Evolutionary conservation across 2,329 filamentous ascomycete species (phyloP).

Genomic region (Phaeosphaeria sp.): DNA sequence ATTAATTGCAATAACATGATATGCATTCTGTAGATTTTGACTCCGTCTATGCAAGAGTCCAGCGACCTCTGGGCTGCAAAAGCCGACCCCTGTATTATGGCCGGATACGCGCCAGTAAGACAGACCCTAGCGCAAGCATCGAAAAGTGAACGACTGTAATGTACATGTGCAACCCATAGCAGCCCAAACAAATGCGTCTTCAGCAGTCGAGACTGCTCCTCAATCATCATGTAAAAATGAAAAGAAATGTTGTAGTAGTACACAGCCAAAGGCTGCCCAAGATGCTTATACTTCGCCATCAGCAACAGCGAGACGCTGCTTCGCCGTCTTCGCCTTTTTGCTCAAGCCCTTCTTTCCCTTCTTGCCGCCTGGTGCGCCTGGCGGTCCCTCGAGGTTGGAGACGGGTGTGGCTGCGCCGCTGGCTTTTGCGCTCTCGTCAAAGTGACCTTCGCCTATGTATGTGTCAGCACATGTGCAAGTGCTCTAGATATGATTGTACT

Average conservation of each 20-base stretch:
- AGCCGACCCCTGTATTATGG: not conserved
- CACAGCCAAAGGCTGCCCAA: not conserved
- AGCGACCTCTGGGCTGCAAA: not conserved
- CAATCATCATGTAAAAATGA: constrained; percentile 15
- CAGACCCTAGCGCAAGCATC: constrained; percentile 2
- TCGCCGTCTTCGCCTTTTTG: constrained; percentile 61
- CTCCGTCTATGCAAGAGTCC: not conserved
- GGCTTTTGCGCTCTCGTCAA: constrained; percentile 86
- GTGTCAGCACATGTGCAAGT: constrained; percentile 30
- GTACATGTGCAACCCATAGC: constrained; percentile 18
- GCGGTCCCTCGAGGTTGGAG: constrained; percentile 50
- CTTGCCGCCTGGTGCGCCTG: constrained; percentile 50
- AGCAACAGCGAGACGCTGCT: constrained; percentile 57
- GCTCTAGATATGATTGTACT: constrained; percentile 47
- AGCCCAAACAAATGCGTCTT: constrained; percentile 5
- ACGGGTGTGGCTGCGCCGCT: constrained; percentile 87
- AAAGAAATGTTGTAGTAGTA: constrained; percentile 15
- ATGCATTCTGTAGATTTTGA: not conserved
- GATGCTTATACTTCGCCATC: constrained; percentile 50
- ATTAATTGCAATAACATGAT: too few relatives aligned
- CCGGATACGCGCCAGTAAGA: not conserved
- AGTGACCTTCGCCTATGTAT: constrained; percentile 85
- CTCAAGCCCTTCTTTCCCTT: constrained; percentile 61
- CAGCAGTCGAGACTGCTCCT: not conserved
- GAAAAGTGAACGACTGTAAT: constrained; percentile 12